These are phyloP conservation scores for Hypoxylon sp. DNA, from an alignment of 2,329 filamentous ascomycete species.

Conservation along the genomic window DNA sequence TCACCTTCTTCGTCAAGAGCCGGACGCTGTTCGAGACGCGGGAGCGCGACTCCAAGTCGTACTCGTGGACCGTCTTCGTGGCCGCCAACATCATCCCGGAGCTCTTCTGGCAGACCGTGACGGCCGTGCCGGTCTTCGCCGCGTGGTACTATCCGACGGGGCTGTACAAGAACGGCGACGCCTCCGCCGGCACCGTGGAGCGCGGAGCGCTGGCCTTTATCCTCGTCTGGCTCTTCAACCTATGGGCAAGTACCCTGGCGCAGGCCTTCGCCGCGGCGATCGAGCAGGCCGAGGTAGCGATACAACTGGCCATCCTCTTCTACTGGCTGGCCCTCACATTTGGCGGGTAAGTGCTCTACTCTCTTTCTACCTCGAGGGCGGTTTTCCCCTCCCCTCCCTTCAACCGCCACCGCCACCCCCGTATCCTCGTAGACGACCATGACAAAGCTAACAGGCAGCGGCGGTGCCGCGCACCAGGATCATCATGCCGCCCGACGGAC, in stretches of 20 bases:
- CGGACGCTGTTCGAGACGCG: constrained; percentile 83
- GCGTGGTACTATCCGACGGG: constrained; percentile 38
- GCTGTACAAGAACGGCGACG: constrained; percentile 6
- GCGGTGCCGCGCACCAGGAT: no score
- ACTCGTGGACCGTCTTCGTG: constrained; percentile 86
- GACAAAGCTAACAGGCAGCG: no score
- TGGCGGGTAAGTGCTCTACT: constrained; percentile 20
- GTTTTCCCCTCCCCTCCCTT: no score
- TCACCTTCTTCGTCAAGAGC: constrained; percentile 84
- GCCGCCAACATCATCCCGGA: constrained; percentile 84
- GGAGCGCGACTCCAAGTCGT: constrained; percentile 82
- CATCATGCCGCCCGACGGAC: constrained; percentile 57
- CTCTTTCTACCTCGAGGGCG: no score
- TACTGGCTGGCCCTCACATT: constrained; percentile 15
- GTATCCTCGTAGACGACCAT: no score
- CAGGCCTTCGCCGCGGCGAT: background rate
- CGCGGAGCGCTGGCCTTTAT: constrained; percentile 12
- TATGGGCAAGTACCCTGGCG: background rate
- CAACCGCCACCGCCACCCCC: no score
- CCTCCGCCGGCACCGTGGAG: background rate
- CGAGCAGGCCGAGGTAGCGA: background rate
- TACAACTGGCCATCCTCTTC: background rate
- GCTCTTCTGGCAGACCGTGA: constrained; percentile 57
- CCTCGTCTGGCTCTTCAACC: constrained; percentile 8
- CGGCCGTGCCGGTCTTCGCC: constrained; percentile 10